phyloP scores from a whole-genome alignment of 306 rosid genomes.

The Malus orientalis region DNA sequence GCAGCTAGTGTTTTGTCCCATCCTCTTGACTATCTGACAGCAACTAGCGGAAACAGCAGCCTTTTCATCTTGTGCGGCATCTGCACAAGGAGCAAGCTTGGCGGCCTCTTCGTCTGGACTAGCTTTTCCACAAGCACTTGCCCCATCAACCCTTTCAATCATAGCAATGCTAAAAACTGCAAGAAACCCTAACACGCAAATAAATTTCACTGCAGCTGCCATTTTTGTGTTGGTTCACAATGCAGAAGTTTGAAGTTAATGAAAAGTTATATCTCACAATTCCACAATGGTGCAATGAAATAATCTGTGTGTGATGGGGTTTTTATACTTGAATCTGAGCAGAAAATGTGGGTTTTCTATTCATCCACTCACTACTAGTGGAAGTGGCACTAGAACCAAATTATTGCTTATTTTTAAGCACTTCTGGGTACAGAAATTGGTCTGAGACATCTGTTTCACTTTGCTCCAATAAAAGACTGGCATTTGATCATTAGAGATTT shows the following conservation, averaged over 20 bases:
- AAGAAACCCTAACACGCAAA: slow-evolving; percentile 32
- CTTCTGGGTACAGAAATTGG: slow-evolving; percentile 6
- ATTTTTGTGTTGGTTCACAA: background rate
- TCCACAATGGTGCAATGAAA: background rate
- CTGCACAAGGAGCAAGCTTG: slow-evolving; percentile 52
- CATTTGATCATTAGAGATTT: background rate
- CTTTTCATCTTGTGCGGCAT: slow-evolving; percentile 42
- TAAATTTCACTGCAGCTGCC: slow-evolving; percentile 29
- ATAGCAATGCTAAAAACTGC: slow-evolving; percentile 16
- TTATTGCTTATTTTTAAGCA: slow-evolving; percentile 17
- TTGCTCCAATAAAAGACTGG: background rate
- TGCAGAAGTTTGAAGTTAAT: background rate
- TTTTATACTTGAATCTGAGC: slow-evolving; percentile 27
- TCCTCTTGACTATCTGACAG: slow-evolving; percentile 34
- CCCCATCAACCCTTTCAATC: slow-evolving; percentile 26
- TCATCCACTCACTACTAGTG: slow-evolving; percentile 36
- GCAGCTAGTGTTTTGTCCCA: slow-evolving; percentile 44
- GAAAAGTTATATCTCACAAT: background rate
- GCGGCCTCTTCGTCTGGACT: slow-evolving; percentile 52
- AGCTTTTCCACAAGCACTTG: slow-evolving; percentile 49
- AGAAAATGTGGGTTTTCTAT: slow-evolving; percentile 22
- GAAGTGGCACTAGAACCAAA: slow-evolving; percentile 40
- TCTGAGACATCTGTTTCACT: slow-evolving; percentile 1
- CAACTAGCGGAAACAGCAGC: slow-evolving; percentile 43
- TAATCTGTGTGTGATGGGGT: background rate